Conservation (phyloP, 108 stramenopile genomes). For the Pseudonitzschia delicatissima region DNA sequence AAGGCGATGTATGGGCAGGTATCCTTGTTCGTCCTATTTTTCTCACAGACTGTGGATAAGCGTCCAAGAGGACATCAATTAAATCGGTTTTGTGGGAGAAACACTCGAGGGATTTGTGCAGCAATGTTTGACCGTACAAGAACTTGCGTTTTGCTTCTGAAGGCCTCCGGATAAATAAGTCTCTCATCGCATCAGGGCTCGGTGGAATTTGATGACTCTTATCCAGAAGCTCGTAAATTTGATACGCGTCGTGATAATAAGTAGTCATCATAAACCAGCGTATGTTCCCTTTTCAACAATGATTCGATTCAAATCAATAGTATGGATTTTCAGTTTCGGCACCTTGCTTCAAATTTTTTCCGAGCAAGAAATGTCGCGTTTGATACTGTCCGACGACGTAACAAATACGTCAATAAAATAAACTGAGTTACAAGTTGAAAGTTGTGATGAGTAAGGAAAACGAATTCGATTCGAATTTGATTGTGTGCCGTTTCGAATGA, state of each 20-base stretch:
- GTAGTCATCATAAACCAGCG: background rate
- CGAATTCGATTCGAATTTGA: too few relatives aligned
- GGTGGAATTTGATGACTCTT: conserved; percentile 22
- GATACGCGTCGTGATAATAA: conserved; percentile 28
- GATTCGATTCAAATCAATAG: too few relatives aligned
- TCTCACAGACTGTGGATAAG: conserved; percentile 26
- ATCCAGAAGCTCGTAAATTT: conserved; percentile 31
- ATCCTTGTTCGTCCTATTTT: conserved; percentile 27
- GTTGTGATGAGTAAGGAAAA: too few relatives aligned
- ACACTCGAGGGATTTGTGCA: conserved; percentile 26
- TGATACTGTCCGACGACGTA: too few relatives aligned
- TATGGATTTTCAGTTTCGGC: too few relatives aligned
- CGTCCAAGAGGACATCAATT: conserved; percentile 14
- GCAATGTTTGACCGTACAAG: conserved; percentile 15
- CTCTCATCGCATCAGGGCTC: background rate
- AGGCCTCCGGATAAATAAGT: conserved; percentile 16
- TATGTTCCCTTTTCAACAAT: too few relatives aligned
- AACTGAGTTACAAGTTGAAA: too few relatives aligned
- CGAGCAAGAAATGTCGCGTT: too few relatives aligned
- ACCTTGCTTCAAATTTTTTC: too few relatives aligned
- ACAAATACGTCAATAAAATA: too few relatives aligned
- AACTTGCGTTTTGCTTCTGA: background rate
- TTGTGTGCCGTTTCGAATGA: too few relatives aligned
- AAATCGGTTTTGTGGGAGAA: conserved; percentile 15
- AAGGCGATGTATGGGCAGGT: conserved; percentile 29